A percentile compares a stretch with the other conserved stretches of the same genome.
These are phyloP conservation scores for Hemisphaericaspora xylanilytica DNA, from an alignment of 1,139 yeast genomes.

Conservation along the genomic window DNA sequence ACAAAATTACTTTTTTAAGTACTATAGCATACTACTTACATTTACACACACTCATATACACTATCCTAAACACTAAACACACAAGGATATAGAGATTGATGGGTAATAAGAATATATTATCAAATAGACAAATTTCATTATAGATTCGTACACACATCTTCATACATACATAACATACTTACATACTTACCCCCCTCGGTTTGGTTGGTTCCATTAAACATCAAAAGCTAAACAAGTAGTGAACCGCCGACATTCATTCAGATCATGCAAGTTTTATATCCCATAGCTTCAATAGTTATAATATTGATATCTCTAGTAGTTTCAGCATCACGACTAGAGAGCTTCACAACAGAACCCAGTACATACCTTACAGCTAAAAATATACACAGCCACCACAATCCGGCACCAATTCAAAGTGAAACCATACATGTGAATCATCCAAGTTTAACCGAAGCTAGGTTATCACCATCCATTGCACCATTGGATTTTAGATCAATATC, in stretches of 20 bases:
- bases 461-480: slow-evolving; percentile 24
- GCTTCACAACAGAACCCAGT: slow-evolving; percentile 16
- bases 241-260: neutral
- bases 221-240: neutral
- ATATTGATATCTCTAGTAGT: slow-evolving; percentile 9
- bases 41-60: no score
- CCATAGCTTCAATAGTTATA: slow-evolving; percentile 7
- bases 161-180: no score
- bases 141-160: no score
- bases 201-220: no score
- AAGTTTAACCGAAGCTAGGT: slow-evolving; percentile 1
- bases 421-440: neutral
- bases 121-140: no score
- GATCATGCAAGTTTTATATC: slow-evolving; percentile 4
- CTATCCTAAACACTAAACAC: no score
- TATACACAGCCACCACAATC: slow-evolving; percentile 5
- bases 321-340: slow-evolving; percentile 28
- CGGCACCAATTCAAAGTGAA: neutral
- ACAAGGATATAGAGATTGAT: no score
- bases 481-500: slow-evolving; percentile 41
- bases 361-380: slow-evolving; percentile 11
- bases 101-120: no score
- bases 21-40: no score
- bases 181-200: no score
- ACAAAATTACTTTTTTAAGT: no score